Evolutionary conservation across 1,284 basidiomycete species (phyloP).

Genomic region (Naganishia albida): DNA sequence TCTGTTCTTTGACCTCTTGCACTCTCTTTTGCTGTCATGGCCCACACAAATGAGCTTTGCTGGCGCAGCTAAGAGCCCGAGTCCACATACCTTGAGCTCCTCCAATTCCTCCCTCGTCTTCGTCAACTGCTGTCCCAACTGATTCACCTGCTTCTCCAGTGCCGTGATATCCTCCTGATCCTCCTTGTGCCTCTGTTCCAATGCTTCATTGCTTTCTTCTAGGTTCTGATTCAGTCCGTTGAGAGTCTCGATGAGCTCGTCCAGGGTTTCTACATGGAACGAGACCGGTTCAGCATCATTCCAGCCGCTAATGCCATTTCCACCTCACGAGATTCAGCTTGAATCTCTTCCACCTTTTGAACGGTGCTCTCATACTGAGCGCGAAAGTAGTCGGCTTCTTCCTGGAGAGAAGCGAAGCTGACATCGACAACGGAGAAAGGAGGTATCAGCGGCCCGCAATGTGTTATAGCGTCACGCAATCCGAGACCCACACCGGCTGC

Average conservation of each 20-base stretch:
- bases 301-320: not conserved
- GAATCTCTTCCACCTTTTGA: constrained; percentile 80
- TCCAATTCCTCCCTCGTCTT: constrained; percentile 22
- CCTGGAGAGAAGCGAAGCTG: constrained; percentile 51
- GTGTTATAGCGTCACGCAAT: not conserved
- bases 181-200: constrained; percentile 22
- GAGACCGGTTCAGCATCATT: not conserved
- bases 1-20: constrained; percentile 83
- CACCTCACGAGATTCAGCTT: constrained; percentile 65
- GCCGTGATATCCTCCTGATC: constrained; percentile 60
- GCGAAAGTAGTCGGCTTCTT: constrained; percentile 66
- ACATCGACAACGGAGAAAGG: not conserved
- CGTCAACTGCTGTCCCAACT: constrained; percentile 83
- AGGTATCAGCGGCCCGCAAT: not conserved
- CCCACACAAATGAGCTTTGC: too few species aligned
- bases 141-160: constrained; percentile 85
- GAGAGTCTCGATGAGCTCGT: constrained; percentile 23
- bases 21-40: constrained; percentile 58
- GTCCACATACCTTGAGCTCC: constrained; percentile 4
- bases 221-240: constrained; percentile 18
- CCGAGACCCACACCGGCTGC: constrained; percentile 37
- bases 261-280: constrained; percentile 10
- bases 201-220: constrained; percentile 8
- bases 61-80: too few species aligned
- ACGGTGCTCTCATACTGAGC: constrained; percentile 80